Conservation (phyloP, 108 stramenopile genomes). For the Nitzschia inconspicua region DNA sequence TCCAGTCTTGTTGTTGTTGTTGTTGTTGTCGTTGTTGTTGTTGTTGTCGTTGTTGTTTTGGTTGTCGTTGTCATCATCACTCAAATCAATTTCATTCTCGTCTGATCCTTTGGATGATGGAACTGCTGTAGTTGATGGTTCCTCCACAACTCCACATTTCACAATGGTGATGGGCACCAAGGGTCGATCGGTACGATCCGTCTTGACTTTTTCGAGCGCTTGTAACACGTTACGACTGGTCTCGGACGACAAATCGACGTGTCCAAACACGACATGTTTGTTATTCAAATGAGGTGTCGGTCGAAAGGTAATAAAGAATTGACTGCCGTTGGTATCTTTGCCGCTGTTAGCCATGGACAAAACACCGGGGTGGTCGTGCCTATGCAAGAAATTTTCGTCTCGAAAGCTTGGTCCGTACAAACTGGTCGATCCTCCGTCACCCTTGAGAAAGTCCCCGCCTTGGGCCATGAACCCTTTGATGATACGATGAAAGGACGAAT, state of each 20-base stretch:
- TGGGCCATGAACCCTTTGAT: slow-evolving; percentile 95
- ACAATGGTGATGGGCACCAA: slow-evolving; percentile 38
- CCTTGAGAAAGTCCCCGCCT: slow-evolving; percentile 90
- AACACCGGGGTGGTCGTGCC: slow-evolving; percentile 61
- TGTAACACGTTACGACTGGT: slow-evolving; percentile 69
- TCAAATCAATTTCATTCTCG: slow-evolving; percentile 16
- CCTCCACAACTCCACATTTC: slow-evolving; percentile 64
- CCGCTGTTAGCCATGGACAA: slow-evolving; percentile 90
- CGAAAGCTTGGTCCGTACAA: slow-evolving; percentile 62
- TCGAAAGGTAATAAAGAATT: slow-evolving; percentile 86
- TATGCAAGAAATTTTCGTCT: slow-evolving; percentile 82
- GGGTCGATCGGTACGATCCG: slow-evolving; percentile 49
- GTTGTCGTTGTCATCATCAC: too few species aligned
- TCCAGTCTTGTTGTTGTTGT: slow-evolving; percentile 39
- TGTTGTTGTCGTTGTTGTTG: slow-evolving; percentile 53
- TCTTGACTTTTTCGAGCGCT: slow-evolving; percentile 69
- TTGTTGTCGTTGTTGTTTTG: slow-evolving; percentile 16
- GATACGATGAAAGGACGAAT: slow-evolving; percentile 88
- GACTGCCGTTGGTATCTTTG: slow-evolving; percentile 82
- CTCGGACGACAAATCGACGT: slow-evolving; percentile 66
- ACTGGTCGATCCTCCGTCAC: slow-evolving; percentile 79
- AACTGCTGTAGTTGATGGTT: too few species aligned
- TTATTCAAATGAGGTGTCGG: slow-evolving; percentile 84
- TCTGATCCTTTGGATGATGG: too few species aligned
- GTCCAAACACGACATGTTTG: slow-evolving; percentile 92